Evolutionary conservation across 2,329 filamentous ascomycete genomes (phyloP), one percentile per base, ranked within the genome.

Genomic region (Beauveria varroae): DNA sequence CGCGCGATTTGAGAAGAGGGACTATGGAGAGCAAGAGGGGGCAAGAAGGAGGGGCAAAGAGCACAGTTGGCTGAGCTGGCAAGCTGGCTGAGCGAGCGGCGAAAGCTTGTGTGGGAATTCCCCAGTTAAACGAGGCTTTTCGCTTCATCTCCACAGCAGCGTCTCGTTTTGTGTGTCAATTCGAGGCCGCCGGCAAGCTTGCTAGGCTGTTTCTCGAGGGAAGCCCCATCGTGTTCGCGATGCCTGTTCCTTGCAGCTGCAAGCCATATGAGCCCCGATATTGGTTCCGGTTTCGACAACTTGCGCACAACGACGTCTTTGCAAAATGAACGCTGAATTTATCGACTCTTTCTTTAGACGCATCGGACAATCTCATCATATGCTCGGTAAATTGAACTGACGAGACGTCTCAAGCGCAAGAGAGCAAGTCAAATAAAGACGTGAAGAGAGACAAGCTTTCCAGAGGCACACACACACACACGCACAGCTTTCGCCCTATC

Each of bases 241-340:
- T 26, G 37, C 53, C 41, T 56, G 53, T 56, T 46, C 53, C 53
- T 56, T 56, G 53, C 53, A 56, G 40, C 53, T 56, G 53, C 53
- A 56, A 56, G 53, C 53, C 53, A 56, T 56, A 56, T 56, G 24
- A 12, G 20, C 41, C 14, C 26, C 41, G 53, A 56, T 56, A 56
- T 56, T 56, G 53, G 26, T 8, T 28, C 30, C 3, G 22, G 24
- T 56, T 37, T 34, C 34, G 34, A 37, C 34, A 37, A 37, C 34
- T 34, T 37, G 34, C 34, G 34, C 34, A 37, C 34, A 14, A 37
- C 34, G 34, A 14, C 34, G 34, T 37, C 34, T 37, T 14, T 14
- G 34, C 34, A 37, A 37, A 37, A 37, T 4, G 14, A 37, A 12
- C 10, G 30, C 30, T 4, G 1, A 5, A 0, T 14, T 5, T 10